Evolutionary conservation across 345 rosid species (phyloP), one percentile per base, ranked within the genome.

Genomic region (Luvunga scandens): DNA sequence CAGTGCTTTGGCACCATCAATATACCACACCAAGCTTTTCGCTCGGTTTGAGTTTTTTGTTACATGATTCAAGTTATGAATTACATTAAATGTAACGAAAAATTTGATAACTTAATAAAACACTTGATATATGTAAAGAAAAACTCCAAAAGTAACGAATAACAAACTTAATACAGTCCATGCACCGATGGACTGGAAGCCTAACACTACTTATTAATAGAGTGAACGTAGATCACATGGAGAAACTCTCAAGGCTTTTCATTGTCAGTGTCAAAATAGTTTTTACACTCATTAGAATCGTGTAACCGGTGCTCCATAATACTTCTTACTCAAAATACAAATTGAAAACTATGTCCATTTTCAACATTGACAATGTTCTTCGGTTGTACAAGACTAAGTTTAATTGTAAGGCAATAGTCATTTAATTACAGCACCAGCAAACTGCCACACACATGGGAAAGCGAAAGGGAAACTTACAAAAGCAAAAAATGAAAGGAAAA

Each of bases 381-480:
- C 48, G 7, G 16, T 33, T 31, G 64, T 48, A 27, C 6, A 30
- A 64, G 45, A 60, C 33, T 9, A 19, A 55, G 39, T 50, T 72
- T 64, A 45, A 45, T 45, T 38, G 53, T 48, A 63, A 31, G 8
- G 50, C 70, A 53, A 31, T 2, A 69, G 82, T 70, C 68, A 75
- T 50, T 63, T 83, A 85, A 80, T 82, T 85, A 83, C 90, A 82
- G 48, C 66, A 66, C 64, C 10, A 24, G 82, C 83, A 79, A 16
- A 39, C 77, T 64, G 61, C 75, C 5, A 22, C 6, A 63, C 33
- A 76, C 71, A 1, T 3, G 36, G 30, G 63, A 72, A 68, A 38
- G 9, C 33, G 0, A 12, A 60, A 2, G n/a, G 2, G 42, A 12
- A 75, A 36, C 24, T 14, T 36, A 59, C 12, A 57, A 67, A 38